Percentiles rank a stretch among this genome's conserved stretches.
Conservation (phyloP, 106 monocot genomes). For the Alisma plantagoaquatica region DNA sequence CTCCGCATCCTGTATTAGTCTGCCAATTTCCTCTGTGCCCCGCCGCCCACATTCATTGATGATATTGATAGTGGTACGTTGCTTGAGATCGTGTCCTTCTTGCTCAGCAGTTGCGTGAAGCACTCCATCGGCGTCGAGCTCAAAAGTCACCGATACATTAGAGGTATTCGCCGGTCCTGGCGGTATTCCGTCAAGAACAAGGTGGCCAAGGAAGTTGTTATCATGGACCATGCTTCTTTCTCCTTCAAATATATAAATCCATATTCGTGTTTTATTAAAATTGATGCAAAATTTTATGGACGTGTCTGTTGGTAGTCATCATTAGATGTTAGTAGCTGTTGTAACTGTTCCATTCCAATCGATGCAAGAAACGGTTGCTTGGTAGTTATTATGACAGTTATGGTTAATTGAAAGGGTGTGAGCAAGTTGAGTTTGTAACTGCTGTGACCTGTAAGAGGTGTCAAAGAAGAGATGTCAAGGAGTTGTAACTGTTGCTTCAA, state of each 20-base stretch:
- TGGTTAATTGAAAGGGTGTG: no score
- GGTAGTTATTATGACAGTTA: no score
- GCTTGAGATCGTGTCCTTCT: constrained; percentile 28
- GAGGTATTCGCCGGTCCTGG: constrained; percentile 45
- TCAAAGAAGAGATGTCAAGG: no score
- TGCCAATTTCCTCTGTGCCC: constrained; percentile 13
- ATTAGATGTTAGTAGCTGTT: no score
- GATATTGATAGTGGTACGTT: constrained; percentile 5
- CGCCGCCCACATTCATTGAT: constrained; percentile 11
- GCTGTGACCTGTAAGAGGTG: no score
- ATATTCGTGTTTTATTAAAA: no score
- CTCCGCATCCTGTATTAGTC: constrained; percentile 11
- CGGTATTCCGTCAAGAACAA: constrained; percentile 50
- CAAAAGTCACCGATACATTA: constrained; percentile 47
- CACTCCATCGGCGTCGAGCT: constrained; percentile 55
- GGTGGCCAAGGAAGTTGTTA: constrained; percentile 39
- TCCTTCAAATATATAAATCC: constrained; percentile 46
- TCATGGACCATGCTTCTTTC: constrained; percentile 8
- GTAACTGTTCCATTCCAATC: no score
- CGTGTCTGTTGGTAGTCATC: no score
- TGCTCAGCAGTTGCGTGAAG: constrained; percentile 61
- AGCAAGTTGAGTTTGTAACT: no score
- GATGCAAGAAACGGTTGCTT: no score
- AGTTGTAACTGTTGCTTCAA: no score
- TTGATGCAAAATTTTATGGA: no score